Evolutionary conservation across 768 basidiomycete species (phyloP), one percentile per base, ranked within the genome.

Genomic region (Phaeolepiota aurea): DNA sequence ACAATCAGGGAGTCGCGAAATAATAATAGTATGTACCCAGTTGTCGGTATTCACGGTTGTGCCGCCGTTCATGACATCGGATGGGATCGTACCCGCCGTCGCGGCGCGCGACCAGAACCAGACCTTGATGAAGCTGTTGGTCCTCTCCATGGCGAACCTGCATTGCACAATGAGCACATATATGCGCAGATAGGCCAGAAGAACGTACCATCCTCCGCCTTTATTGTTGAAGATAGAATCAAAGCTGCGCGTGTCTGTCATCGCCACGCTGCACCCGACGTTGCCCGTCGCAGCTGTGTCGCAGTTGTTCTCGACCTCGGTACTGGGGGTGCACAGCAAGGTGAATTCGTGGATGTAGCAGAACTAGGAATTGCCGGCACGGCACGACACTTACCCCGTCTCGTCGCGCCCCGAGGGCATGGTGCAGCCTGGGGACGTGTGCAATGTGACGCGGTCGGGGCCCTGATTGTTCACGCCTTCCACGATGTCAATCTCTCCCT

Each of bases 31-130:
- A 19, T 64, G 4, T 46, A 75, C 78, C 79, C 79, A 84, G 38
- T 52, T 59, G 31, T 55, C 61, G 3, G 79, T 76, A 53, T 76
- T 59, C n/a, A 79, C 63, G 2, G 50, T 50, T 12, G 52, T 51
- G 0, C 56, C 62, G 3, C 73, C 75, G 13, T 54, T 54, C 20
- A 44, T 55, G 11, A 79, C 65, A 47, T 74, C 77, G 5, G 55
- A 47, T 1, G 78, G 79, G 16, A 75, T 61, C 22, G 48, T 50
- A 11, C 53, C 48, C 18, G 52, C 65, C 46, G 69, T 68, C 19
- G 82, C 66, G 36, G 57, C 61, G 31, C 79, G 66, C 1, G 77
- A 64, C 79, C 80, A 87, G 61, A 82, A 86, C 75, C 77, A 87
- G 35, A 84, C 64, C 45, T 78, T 80, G 53, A 86, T 76, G 52